Evolutionary conservation across 345 rosid genomes (phyloP).

Genomic region (Kandelia obovata): DNA sequence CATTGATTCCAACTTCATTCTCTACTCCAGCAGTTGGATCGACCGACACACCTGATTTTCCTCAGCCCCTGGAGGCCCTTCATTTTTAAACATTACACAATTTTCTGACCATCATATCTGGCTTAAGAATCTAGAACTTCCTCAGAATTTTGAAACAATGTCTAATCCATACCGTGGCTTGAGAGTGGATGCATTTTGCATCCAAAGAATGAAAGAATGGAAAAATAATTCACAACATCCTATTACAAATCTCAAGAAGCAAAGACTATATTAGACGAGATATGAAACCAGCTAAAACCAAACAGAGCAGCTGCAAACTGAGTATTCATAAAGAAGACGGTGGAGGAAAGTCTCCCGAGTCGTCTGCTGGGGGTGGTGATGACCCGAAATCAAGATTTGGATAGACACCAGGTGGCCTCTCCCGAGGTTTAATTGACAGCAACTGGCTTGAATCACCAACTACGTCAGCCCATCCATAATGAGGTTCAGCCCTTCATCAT

Average conservation of each 20-base stretch:
- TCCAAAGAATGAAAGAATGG: constrained; percentile 40
- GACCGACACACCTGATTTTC: too few relatives aligned
- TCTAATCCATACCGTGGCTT: not conserved
- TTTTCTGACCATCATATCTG: not conserved
- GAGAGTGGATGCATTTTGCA: constrained; percentile 16
- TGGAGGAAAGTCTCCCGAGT: constrained; percentile 28
- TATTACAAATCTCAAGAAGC: constrained; percentile 15
- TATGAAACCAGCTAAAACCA: constrained; percentile 15
- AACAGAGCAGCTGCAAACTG: constrained; percentile 11
- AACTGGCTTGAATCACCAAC: constrained; percentile 86
- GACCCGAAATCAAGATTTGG: constrained; percentile 72
- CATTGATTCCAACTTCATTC: too few relatives aligned
- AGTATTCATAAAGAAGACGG: constrained; percentile 16
- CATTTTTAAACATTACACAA: too few relatives aligned
- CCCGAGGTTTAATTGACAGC: constrained; percentile 70
- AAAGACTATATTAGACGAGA: constrained; percentile 8
- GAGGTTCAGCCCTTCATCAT: constrained; percentile 81
- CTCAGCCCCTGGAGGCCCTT: too few relatives aligned
- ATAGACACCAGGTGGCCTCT: constrained; percentile 84
- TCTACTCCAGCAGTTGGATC: too few relatives aligned
- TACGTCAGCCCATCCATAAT: constrained; percentile 97
- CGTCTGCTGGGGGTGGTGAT: constrained; percentile 45
- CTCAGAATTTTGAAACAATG: not conserved
- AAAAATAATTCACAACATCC: constrained; percentile 12
- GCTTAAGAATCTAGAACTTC: not conserved